Conservation (phyloP, 2,329 filamentous ascomycete genomes). For the Talaromyces islandicus region DNA sequence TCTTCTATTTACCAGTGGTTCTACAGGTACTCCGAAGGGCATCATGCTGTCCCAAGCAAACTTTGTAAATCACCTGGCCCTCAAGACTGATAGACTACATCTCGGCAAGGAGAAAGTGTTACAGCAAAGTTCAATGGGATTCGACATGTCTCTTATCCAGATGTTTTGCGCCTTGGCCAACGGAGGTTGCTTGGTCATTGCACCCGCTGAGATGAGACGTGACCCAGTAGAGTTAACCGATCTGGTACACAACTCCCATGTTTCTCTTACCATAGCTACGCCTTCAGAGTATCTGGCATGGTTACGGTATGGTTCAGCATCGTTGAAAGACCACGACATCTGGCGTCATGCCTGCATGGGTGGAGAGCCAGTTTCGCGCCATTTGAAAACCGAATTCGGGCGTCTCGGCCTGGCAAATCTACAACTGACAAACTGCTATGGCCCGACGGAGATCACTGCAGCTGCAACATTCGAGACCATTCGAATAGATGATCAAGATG, state of each 20-base stretch:
- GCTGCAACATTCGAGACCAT: neutral
- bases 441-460: constrained; percentile 12
- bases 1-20: constrained; percentile 22
- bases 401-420: constrained; percentile 9
- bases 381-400: constrained; percentile 5
- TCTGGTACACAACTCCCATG: constrained; percentile 8
- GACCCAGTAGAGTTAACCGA: constrained; percentile 8
- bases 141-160: constrained; percentile 14
- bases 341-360: constrained; percentile 1
- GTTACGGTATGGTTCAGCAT: constrained; percentile 7
- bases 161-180: constrained; percentile 13
- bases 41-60: constrained; percentile 17
- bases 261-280: constrained; percentile 14
- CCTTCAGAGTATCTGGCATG: constrained; percentile 17
- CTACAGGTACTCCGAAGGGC: constrained; percentile 32
- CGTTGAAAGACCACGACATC: neutral
- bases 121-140: constrained; percentile 12
- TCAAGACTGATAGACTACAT: neutral
- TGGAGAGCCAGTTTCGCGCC: neutral
- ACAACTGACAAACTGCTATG: constrained; percentile 11
- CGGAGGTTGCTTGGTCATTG: constrained; percentile 13
- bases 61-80: constrained; percentile 13
- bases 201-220: constrained; percentile 2
- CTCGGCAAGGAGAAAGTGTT: constrained; percentile 6
- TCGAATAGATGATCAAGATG: neutral